These are phyloP conservation scores for Cyberlindnera mycetangii DNA, from an alignment of 805 yeast species.

Conservation along the genomic window DNA sequence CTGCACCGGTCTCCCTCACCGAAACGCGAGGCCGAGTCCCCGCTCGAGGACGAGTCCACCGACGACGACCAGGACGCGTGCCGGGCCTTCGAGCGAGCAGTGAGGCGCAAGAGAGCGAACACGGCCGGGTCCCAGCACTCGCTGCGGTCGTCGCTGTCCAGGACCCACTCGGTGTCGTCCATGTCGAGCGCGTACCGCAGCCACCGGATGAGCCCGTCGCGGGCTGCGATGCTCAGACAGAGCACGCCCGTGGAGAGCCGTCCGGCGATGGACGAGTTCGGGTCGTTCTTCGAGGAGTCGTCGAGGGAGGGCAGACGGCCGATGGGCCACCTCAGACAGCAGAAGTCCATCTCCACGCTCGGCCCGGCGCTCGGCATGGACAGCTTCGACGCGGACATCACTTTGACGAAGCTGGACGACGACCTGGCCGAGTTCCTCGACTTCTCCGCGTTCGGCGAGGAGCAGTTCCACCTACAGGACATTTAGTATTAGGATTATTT, in stretches of 20 bases:
- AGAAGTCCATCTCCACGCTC: slow-evolving; percentile 20
- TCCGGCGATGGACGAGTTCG: slow-evolving; percentile 15
- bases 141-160: slow-evolving; percentile 11
- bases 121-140: slow-evolving; percentile 23
- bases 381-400: slow-evolving; percentile 7
- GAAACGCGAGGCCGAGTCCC: slow-evolving; percentile 20
- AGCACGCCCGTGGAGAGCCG: slow-evolving; percentile 20
- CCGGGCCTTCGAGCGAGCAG: slow-evolving; percentile 25
- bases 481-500: too few relatives aligned
- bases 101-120: slow-evolving; percentile 28
- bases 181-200: slow-evolving; percentile 16
- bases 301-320: slow-evolving; percentile 12
- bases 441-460: slow-evolving; percentile 25
- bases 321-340: slow-evolving; percentile 15
- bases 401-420: slow-evolving; percentile 11
- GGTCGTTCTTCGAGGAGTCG: slow-evolving; percentile 23
- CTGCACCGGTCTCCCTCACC: slow-evolving; percentile 27
- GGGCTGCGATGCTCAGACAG: slow-evolving; percentile 21
- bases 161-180: slow-evolving; percentile 27
- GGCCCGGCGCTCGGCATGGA: slow-evolving; percentile 25
- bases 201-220: slow-evolving; percentile 22
- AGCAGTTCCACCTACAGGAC: slow-evolving; percentile 9
- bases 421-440: slow-evolving; percentile 24
- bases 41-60: slow-evolving; percentile 12
- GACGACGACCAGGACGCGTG: slow-evolving; percentile 19